Evolutionary conservation across 345 rosid genomes (phyloP), one percentile per base, ranked within the genome.

Genomic region (Dovyalis caffra): DNA sequence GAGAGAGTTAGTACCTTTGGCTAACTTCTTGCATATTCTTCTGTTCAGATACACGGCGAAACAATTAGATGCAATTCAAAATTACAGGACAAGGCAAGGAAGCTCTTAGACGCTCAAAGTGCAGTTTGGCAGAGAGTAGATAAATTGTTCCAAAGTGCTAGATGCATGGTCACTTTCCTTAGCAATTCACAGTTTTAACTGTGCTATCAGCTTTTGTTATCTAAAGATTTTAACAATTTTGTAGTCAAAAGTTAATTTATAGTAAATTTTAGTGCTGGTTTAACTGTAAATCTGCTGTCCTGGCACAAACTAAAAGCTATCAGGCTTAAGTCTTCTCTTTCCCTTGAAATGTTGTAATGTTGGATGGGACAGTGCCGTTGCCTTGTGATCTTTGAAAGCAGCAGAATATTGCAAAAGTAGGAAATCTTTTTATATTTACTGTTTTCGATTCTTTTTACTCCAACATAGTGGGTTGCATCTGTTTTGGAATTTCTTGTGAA

Each of bases 111-210:
- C 71, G 78, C 77, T 40, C 97, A 95, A 78, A 77, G 88, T 49
- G 78, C 79, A 47, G 91, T 88, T 8, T 93, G 99, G 99, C 89
- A 93, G 83, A 81, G 85, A 80, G 82, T 95, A 70, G 99, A 95
- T 73, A 90, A 85, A 71, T 70, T 93, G 80, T 96, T 91, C 77
- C 99, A 96, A 81, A 86, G 88, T 77, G 75, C 97, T 40, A 90
- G 97, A 88, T 93, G 98, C 89, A 79, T 96, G 86, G 86, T 95
- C 64, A 85, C 92, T 58, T 95, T 95, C 86, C 94, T 95, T 74
- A 92, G 95, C 82, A 90, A 90, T 75, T 93, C 98, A 57, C 98
- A 93, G 77, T 88, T 95, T 81, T 93, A 86, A 78, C 64, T 60
- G 35, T 53, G 34, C 43, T 14, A 11, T 16, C 37, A 43, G 57